Base-by-base conservation (phyloP, 1,284 basidiomycete genomes). In the Microbotryum scabiosae region DNA sequence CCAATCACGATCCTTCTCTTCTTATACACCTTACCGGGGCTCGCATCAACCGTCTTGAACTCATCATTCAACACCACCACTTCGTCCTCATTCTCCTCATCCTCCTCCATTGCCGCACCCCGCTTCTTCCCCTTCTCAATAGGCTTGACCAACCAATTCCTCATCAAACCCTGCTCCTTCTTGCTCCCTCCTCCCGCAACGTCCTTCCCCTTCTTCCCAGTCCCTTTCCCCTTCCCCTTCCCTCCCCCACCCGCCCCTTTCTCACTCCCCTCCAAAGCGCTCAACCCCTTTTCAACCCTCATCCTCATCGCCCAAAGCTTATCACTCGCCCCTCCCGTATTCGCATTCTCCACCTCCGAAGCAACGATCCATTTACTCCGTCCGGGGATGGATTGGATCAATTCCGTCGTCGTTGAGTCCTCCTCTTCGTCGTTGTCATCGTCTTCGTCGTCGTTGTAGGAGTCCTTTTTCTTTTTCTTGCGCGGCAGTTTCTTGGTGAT, bases 271-370 rank as follows among this genome's bases (percentile, higher is more conserved):
- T 18, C 16, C 12, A 41, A 12, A 18, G 36, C 36, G 12, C 5
- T 18, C 36, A 52, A 52, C 51, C 51, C 51, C 25, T 52, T 25
- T 5, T 43, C 8, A 45, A 28, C 28, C 18, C 44, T 18, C 44
- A 53, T 9, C 9, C 66, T n/a, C 56, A 59, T 54, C 10, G 58
- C 62, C 67, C 65, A 69, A 2, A 66, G 45, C 56, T 69, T 69
- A 12, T 45, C 55, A 16, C 64, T 57, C 26, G 67, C 67, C 0
- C 67, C 67, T 3, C 67, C 67, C 14, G 61, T 50, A 32, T 87
- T 88, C 61, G 80, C 79, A 48, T 79, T 73, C 52, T 76, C 74
- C 28, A 88, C 83, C 41, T 82, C 79, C 49, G 78, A 74, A 64
- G 82, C 66, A 16, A 73, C 75, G 47, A 81, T 75, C 86, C 87